These are phyloP conservation scores for Tremella yokohamensis DNA, from an alignment of 768 basidiomycete species.

Conservation along the genomic window DNA sequence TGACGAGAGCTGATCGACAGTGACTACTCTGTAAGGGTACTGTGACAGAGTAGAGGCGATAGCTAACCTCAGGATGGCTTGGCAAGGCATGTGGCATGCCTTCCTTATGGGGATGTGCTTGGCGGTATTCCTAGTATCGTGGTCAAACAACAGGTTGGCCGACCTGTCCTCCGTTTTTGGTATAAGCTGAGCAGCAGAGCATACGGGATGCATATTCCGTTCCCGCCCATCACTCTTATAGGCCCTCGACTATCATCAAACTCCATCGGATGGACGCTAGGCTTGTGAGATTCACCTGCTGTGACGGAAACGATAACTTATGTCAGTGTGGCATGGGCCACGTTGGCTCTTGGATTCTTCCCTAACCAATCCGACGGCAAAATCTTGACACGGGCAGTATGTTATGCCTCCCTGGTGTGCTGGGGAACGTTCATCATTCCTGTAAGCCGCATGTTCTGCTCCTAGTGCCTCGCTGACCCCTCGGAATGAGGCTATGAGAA, in stretches of 20 bases:
- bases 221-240: conserved; percentile 31
- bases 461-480: background rate
- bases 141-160: conserved; percentile 34
- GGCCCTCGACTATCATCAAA: conserved; percentile 36
- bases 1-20: background rate
- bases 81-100: conserved; percentile 27
- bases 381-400: conserved; percentile 13
- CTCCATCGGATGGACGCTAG: conserved; percentile 33
- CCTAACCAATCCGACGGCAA: conserved; percentile 14
- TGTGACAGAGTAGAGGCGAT: background rate
- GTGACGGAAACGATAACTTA: background rate
- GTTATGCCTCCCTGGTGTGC: conserved; percentile 17
- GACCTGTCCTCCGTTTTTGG: background rate
- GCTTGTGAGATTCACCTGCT: conserved; percentile 29
- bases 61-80: conserved; percentile 19
- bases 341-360: conserved; percentile 25
- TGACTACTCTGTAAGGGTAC: background rate
- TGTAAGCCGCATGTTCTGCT: conserved; percentile 11
- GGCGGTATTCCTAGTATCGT: conserved; percentile 26
- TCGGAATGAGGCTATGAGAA: conserved; percentile 31
- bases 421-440: conserved; percentile 16
- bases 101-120: conserved; percentile 33
- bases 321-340: conserved; percentile 18
- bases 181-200: conserved; percentile 14
- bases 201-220: conserved; percentile 35